Base-by-base conservation (phyloP, 164 flowering plant species). In the Platanus orientalis region DNA sequence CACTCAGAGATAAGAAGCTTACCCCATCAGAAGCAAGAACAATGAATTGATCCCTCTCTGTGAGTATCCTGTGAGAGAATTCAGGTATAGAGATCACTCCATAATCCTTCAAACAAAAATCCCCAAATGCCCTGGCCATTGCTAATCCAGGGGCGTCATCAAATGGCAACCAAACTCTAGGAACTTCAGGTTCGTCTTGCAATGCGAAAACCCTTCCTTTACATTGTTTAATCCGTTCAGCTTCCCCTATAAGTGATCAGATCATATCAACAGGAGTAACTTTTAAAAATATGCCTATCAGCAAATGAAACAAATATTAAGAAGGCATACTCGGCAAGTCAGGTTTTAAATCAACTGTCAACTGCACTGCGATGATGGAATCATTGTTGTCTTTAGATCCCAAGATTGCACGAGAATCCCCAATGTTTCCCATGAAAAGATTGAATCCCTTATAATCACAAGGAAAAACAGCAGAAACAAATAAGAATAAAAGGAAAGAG, bases 91-190 rank as follows among this genome's bases (percentile, higher is more conserved):
- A 90, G 32, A 93, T 90, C 32, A 90, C 91, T 20, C 97, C 98
- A 75, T 89, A 94, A 7, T 94, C 92, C 77, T 94, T 94, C 77
- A 94, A 72, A 76, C 97, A 90, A 58, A 94, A 94, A 76, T 94
- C 98, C 13, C 98, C 98, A 78, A 94, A 94, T 40, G 98, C 97
- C 68, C 98, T 80, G 63, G 98, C 97, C 98, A 94, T 94, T 71
- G 98, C 97, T 64, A 89, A 70, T n/a, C 96, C 96, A 53, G 96
- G 96, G 54, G 89, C 89, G 78, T 89, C 85, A 75, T 85, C 92
- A 72, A 78, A 82, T 14, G 96, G 96, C 75, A 89, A 65, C 96
- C 96, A 89, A 53, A 89, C 96, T 64, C 97, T 78, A 44, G 79
- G 80, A 65, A 94, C 97, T 74, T 89, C 96, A 54, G 97, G 98